Conservation (phyloP, 164 flowering plant species). For the Annona cherimola region DNA sequence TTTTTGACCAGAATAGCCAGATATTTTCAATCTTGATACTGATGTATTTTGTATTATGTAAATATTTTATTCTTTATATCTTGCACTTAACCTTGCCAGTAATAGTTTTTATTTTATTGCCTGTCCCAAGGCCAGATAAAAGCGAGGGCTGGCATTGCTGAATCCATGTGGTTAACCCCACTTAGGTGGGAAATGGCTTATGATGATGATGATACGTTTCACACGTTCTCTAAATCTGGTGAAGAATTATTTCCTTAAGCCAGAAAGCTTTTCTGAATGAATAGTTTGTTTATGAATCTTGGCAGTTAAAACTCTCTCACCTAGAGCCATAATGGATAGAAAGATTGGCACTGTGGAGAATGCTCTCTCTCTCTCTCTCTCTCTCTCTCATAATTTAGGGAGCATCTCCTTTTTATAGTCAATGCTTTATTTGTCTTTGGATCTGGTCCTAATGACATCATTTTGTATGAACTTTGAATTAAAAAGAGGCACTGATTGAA, state of each 20-base stretch:
- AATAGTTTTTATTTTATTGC: too few relatives aligned
- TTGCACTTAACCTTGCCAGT: too few relatives aligned
- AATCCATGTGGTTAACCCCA: too few relatives aligned
- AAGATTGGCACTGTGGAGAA: neutral
- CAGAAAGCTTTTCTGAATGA: neutral
- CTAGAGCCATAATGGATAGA: neutral
- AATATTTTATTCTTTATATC: too few relatives aligned
- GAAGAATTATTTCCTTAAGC: too few relatives aligned
- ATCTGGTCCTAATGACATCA: neutral
- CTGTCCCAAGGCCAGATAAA: too few relatives aligned
- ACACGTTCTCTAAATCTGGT: too few relatives aligned
- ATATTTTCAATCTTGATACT: neutral
- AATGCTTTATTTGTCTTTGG: too few relatives aligned
- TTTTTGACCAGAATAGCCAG: neutral
- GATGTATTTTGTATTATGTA: neutral
- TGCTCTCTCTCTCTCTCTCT: neutral
- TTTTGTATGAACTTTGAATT: neutral
- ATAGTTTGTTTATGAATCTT: neutral
- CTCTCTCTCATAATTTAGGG: neutral
- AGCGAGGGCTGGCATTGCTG: too few relatives aligned
- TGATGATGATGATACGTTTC: too few relatives aligned
- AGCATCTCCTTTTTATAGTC: too few relatives aligned
- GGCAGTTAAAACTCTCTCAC: neutral
- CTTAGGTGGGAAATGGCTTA: too few relatives aligned
- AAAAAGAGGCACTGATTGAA: neutral